These are phyloP conservation scores for Cicer judaicum DNA, from an alignment of 306 rosid genomes.

Conservation along the genomic window DNA sequence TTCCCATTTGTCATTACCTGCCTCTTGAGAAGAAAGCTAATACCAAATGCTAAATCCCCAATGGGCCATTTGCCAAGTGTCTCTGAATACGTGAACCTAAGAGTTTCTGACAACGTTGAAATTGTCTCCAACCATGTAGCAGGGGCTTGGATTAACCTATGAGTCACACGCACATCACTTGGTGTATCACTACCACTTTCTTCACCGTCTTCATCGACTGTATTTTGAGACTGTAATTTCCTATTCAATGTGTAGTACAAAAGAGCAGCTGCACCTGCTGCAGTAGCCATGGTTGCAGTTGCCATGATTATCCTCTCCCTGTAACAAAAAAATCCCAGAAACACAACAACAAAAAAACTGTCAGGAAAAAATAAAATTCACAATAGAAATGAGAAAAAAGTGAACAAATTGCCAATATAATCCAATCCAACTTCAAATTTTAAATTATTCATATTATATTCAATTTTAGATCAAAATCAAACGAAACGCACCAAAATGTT, in stretches of 20 bases:
- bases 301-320: conserved; percentile 73
- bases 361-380: conserved; percentile 21
- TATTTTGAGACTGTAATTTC: conserved; percentile 53
- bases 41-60: conserved; percentile 97
- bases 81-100: conserved; percentile 94
- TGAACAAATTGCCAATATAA: conserved; percentile 1
- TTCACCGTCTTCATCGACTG: conserved; percentile 52
- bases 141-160: conserved; percentile 86
- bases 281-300: conserved; percentile 98
- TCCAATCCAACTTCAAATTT: conserved; percentile 38
- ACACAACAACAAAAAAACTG: background rate
- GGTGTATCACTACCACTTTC: conserved; percentile 49
- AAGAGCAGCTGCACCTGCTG: conserved; percentile 97
- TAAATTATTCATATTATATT: conserved; percentile 36
- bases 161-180: conserved; percentile 63
- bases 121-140: conserved; percentile 96
- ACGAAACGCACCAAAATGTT: background rate
- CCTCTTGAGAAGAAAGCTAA: conserved; percentile 84
- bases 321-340: conserved; percentile 9
- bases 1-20: conserved; percentile 60
- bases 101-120: conserved; percentile 86
- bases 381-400: conserved; percentile 16
- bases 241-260: conserved; percentile 83
- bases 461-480: conserved; percentile 8
- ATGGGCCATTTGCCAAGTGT: conserved; percentile 98